These are phyloP conservation scores for Ganoderma meredithae DNA, from an alignment of 1,284 basidiomycete species.

Conservation along the genomic window DNA sequence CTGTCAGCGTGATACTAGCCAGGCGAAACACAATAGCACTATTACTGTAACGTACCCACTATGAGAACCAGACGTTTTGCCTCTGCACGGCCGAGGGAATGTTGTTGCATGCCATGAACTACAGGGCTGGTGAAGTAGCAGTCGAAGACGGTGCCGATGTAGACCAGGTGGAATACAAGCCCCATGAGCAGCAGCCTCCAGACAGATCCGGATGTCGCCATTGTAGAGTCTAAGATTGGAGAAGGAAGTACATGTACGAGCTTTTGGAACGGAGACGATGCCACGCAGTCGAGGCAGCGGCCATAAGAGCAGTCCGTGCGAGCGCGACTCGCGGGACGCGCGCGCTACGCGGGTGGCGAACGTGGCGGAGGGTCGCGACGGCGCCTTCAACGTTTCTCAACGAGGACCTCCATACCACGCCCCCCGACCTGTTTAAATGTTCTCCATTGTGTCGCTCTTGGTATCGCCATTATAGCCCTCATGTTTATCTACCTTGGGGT, in stretches of 20 bases:
- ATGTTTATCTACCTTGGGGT: background rate
- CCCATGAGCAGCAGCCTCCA: constrained; percentile 65
- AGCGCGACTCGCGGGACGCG: constrained; percentile 5
- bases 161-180: constrained; percentile 78
- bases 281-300: background rate
- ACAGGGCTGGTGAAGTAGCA: constrained; percentile 90
- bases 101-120: constrained; percentile 74
- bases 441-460: background rate
- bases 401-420: background rate
- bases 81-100: constrained; percentile 53
- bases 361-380: background rate
- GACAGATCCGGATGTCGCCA: constrained; percentile 26
- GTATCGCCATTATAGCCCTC: background rate
- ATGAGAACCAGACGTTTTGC: constrained; percentile 84
- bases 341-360: constrained; percentile 8
- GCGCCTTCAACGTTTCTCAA: background rate
- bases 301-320: background rate
- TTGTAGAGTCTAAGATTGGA: constrained; percentile 6
- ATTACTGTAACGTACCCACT: constrained; percentile 66
- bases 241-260: constrained; percentile 21
- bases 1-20: constrained; percentile 10
- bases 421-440: background rate
- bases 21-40: background rate
- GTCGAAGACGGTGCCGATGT: constrained; percentile 83
- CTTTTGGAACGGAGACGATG: constrained; percentile 1